Evolutionary conservation across 208 protist species (phyloP), one percentile per base, ranked within the genome.

Genomic region (Acanthamoeba quina): DNA sequence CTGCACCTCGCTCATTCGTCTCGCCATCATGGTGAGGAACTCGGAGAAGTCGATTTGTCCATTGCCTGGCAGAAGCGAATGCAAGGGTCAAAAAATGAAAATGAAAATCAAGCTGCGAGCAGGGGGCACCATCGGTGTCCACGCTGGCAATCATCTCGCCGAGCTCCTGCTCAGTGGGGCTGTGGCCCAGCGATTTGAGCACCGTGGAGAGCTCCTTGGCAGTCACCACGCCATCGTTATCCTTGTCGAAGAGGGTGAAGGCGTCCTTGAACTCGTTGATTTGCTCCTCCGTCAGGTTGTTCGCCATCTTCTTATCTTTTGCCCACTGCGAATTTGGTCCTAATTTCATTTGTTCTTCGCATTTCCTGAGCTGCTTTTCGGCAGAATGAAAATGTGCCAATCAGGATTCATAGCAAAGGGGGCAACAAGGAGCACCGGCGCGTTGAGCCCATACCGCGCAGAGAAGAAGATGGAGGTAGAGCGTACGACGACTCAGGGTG

Each of bases 41-140:
- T 99, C 99, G 10, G 98, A 98, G 94, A 99, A 99, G 95, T 99
- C 99, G 90, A 99, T 99, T 37, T 98, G 98, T 49, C 99, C 99
- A 96, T 99, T 99, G 19, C 70, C 49, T 83, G 26, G 29, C 47
- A 94, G 31, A 80, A 26, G 15, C 5, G 17, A 66, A 19, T 44
- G 62, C 5, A 62, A 93, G 34, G 15, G 17, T 7, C 21, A 54
- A 83, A 52, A 93, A 26, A 92, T 92, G 7, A 9, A 60, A 9
- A 13, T 11, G 15, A 29, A 31, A 66, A 90, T 52, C n/a, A 31
- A 3, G 83, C 1, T 58, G 56, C 47, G 58, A 9, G 37, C 17
- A 80, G 17, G 29, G 74, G 5, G 56, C 95, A 58, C 98, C 98
- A 93, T 99, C 99, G 17, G 99, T 95, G 97, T 99, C 99, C 0